Evolutionary conservation across 1,284 basidiomycete genomes (phyloP).

Genomic region (Gastroboletus turbinatus): DNA sequence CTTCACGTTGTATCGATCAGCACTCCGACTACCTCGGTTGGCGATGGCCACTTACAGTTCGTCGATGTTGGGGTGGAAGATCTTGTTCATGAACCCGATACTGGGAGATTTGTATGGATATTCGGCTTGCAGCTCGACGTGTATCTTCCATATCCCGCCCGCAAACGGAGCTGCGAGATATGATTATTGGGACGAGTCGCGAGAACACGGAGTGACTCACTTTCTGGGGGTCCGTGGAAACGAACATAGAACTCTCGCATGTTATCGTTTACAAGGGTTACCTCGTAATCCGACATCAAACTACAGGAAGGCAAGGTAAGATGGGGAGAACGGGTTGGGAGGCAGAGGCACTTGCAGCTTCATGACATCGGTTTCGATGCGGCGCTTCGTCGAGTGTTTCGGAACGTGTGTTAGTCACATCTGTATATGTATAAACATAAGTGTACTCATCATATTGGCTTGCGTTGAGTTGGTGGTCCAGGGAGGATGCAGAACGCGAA

Average conservation of each 20-base stretch:
- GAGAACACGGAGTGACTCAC: constrained; percentile 51
- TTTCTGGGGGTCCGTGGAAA: constrained; percentile 93
- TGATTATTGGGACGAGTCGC: constrained; percentile 11
- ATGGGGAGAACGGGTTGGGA: constrained; percentile 1
- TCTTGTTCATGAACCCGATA: constrained; percentile 99
- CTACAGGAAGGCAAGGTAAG: constrained; percentile 43
- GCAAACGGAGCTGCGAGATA: constrained; percentile 81
- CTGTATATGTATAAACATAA: neutral
- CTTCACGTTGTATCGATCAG: constrained; percentile 41
- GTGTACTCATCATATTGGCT: constrained; percentile 41
- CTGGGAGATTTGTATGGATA: constrained; percentile 99
- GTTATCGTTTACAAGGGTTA: constrained; percentile 95
- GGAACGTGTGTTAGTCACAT: constrained; percentile 18
- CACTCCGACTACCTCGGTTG: neutral
- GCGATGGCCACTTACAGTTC: constrained; percentile 66
- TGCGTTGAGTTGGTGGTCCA: constrained; percentile 14
- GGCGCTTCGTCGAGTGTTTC: constrained; percentile 68
- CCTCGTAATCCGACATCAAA: constrained; percentile 96
- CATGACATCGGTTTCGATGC: constrained; percentile 99
- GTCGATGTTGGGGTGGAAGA: constrained; percentile 98
- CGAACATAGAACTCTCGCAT: constrained; percentile 99
- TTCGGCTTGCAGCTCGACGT: constrained; percentile 98
- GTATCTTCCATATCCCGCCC: constrained; percentile 98
- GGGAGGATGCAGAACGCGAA: constrained; percentile 4
- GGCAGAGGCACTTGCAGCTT: constrained; percentile 73